These are phyloP conservation scores for Trichophyton equinum DNA, from an alignment of 2,329 filamentous ascomycete genomes.

Conservation along the genomic window DNA sequence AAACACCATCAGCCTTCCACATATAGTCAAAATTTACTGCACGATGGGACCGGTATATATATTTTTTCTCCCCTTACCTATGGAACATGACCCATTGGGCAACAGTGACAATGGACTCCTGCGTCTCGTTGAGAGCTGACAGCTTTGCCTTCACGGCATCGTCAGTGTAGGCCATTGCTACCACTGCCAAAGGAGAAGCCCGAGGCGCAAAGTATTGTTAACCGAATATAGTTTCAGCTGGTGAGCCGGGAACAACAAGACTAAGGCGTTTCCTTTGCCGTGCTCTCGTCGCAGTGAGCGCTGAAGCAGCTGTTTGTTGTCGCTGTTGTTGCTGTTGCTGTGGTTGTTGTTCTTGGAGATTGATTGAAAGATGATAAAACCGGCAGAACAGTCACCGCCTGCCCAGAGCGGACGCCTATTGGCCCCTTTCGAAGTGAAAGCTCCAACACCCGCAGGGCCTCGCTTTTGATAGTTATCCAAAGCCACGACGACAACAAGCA, in stretches of 20 bases:
- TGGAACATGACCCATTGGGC: conserved; percentile 99
- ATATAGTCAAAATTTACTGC: not conserved
- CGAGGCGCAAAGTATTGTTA: too few species aligned
- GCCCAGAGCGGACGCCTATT: not conserved
- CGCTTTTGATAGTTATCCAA: not conserved
- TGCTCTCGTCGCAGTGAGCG: too few species aligned
- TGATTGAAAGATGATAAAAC: not conserved
- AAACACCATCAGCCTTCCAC: not conserved
- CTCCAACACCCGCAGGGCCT: not conserved
- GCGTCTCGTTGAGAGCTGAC: conserved; percentile 88
- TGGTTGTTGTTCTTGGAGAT: not conserved
- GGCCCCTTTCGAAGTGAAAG: not conserved
- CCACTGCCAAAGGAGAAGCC: too few species aligned
- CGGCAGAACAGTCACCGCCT: not conserved
- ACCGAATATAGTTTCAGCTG: too few species aligned
- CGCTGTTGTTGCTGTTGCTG: not conserved
- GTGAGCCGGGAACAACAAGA: too few species aligned
- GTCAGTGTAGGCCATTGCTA: conserved; percentile 80
- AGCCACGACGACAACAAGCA: not conserved
- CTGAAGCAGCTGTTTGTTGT: too few species aligned
- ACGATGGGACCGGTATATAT: not conserved
- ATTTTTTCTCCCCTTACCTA: conserved; percentile 44
- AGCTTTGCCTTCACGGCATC: conserved; percentile 92
- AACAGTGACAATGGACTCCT: conserved; percentile 91
- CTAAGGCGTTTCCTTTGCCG: too few species aligned